Conservation (phyloP, 2,329 filamentous ascomycete species). For the Nothophoma quercina region DNA sequence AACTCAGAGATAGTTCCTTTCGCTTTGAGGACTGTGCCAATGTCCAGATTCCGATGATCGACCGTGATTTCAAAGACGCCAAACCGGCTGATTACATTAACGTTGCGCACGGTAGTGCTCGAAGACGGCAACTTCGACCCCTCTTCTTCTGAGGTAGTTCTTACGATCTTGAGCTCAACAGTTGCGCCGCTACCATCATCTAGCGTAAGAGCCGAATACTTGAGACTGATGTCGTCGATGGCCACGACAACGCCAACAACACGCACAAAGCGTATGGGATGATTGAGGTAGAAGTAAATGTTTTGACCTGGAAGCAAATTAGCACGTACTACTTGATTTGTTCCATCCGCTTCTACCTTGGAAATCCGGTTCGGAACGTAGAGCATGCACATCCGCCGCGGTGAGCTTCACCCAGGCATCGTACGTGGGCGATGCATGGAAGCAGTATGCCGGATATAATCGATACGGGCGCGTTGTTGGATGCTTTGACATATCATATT, state of each 20-base stretch:
- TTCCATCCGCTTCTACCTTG: conserved; percentile 52
- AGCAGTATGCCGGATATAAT: conserved; percentile 67
- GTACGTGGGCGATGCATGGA: conserved; percentile 66
- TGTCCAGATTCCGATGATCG: conserved; percentile 44
- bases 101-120: conserved; percentile 49
- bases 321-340: neutral
- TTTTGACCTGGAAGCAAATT: conserved; percentile 55
- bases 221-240: conserved; percentile 51
- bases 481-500: conserved; percentile 43
- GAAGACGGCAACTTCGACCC: conserved; percentile 36
- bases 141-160: conserved; percentile 36
- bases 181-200: conserved; percentile 68
- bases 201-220: conserved; percentile 59
- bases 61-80: conserved; percentile 53
- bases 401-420: conserved; percentile 70
- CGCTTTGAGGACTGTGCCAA: conserved; percentile 62
- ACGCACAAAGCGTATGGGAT: conserved; percentile 58
- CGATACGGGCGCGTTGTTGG: conserved; percentile 33
- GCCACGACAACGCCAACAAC: conserved; percentile 56
- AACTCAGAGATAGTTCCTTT: conserved; percentile 65
- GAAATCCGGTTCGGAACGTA: conserved; percentile 58
- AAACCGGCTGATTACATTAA: conserved; percentile 46
- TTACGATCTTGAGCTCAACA: conserved; percentile 63
- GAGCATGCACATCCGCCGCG: conserved; percentile 61
- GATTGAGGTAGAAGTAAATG: conserved; percentile 64